These are phyloP conservation scores for Nakaseomyces delphensis DNA, from an alignment of 1,139 yeast species.

Conservation along the genomic window DNA sequence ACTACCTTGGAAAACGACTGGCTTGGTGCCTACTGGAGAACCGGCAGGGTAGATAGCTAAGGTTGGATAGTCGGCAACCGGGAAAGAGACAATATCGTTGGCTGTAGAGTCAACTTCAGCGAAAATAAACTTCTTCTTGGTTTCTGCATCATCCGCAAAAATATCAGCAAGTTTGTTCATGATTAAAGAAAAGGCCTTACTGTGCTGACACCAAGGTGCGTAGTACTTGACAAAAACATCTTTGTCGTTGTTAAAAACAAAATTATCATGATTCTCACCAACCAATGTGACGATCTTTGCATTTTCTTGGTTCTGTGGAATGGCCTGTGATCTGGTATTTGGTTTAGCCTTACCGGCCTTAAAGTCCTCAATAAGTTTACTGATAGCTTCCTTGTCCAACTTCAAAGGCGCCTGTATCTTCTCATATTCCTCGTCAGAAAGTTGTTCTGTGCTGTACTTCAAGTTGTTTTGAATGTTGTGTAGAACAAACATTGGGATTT, in stretches of 20 bases:
- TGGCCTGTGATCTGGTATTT: slow-evolving; percentile 71
- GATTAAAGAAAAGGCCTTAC: slow-evolving; percentile 84
- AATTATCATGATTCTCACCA: slow-evolving; percentile 69
- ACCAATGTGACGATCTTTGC: slow-evolving; percentile 66
- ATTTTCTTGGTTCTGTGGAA: slow-evolving; percentile 65
- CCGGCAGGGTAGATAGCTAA: slow-evolving; percentile 89
- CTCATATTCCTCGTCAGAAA: slow-evolving; percentile 30
- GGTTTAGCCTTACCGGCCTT: slow-evolving; percentile 59
- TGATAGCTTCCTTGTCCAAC: slow-evolving; percentile 40
- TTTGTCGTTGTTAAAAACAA: slow-evolving; percentile 58
- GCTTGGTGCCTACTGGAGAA: slow-evolving; percentile 45
- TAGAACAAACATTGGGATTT: slow-evolving; percentile 85
- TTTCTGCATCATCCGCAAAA: slow-evolving; percentile 41
- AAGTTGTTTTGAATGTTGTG: slow-evolving; percentile 61
- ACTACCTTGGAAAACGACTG: slow-evolving; percentile 58
- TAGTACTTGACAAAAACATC: slow-evolving; percentile 89
- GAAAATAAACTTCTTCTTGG: slow-evolving; percentile 49
- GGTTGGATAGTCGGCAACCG: slow-evolving; percentile 88
- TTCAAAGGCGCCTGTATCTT: slow-evolving; percentile 16
- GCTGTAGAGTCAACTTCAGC: slow-evolving; percentile 85
- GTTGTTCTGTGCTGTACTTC: slow-evolving; percentile 63
- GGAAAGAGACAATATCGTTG: slow-evolving; percentile 71
- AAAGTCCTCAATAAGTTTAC: slow-evolving; percentile 56
- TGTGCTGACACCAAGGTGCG: slow-evolving; percentile 99
- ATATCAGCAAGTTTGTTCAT: slow-evolving; percentile 78